Percentiles rank a stretch among this genome's conserved stretches.
Conservation (phyloP, 805 yeast species). For the Teunomyces kruisii region DNA sequence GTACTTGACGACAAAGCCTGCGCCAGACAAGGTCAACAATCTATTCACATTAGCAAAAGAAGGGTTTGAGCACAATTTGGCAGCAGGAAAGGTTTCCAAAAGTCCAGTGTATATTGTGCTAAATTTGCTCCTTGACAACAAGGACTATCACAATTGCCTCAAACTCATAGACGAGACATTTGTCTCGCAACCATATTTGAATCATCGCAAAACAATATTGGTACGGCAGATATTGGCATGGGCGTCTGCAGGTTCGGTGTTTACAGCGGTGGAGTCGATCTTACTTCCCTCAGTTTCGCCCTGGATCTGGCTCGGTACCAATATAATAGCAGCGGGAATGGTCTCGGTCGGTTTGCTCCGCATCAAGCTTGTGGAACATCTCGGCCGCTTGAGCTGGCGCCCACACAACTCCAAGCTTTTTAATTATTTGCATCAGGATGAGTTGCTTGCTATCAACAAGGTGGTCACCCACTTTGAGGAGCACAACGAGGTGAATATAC, state of each 20-base stretch:
- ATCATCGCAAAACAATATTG: not conserved
- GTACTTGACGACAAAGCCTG: conserved; percentile 20
- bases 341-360: conserved; percentile 8
- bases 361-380: conserved; percentile 9
- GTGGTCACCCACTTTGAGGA: conserved; percentile 43
- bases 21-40: not conserved
- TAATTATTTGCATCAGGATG: conserved; percentile 30
- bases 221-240: not conserved
- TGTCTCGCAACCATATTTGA: conserved; percentile 10
- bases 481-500: conserved; percentile 38
- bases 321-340: conserved; percentile 4
- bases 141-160: conserved; percentile 30
- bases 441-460: conserved; percentile 29
- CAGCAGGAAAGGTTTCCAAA: not conserved
- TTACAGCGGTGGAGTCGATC: conserved; percentile 22
- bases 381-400: conserved; percentile 40
- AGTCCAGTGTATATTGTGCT: conserved; percentile 12
- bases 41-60: not conserved
- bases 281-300: conserved; percentile 15
- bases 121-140: conserved; percentile 18
- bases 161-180: conserved; percentile 27
- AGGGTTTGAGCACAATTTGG: not conserved
- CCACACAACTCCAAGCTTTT: conserved; percentile 26
- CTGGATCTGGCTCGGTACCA: conserved; percentile 11
- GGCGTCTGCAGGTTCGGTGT: not conserved